Base-by-base conservation (phyloP, 1,139 yeast genomes). In the Arxiozyma heterogenica region DNA sequence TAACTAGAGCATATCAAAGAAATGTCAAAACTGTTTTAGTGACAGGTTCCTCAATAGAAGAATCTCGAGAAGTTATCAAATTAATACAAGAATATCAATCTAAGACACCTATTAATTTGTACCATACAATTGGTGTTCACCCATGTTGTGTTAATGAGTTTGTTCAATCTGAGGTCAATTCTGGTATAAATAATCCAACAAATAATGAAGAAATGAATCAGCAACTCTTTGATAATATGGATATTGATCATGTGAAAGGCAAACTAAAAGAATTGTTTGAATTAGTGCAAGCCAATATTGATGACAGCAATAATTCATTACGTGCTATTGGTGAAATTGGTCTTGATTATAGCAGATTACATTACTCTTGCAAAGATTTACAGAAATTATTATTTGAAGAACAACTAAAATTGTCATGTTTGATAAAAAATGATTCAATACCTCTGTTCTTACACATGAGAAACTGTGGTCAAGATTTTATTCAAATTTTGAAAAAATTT, bases 371-470 rank as follows among this genome's bases (percentile, higher is more conserved):
- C 0, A 81, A 76, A 54, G 82, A 78, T 9, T 80, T 81, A 58
- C 99, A 93, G 67, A 62, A 72, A 47, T 67, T 76, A 41, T 86
- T 82, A 72, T 93, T 93, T 65, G 75, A 75, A 56, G 75, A 75
- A 58, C 98, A 94, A 68, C 74, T 94, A 54, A 67, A 68, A 54
- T 47, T 69, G 48, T 58, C 65, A 41, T 68, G 71, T 53, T 50
- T 66, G 20, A 54, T 60, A 27, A 42, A 55, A 11, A 53, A 56
- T 25, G 59, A 55, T 8, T 50, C 51, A 23, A 47, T 84, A 50
- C 98, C 98, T 0, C 72, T 91, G 53, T 94, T 93, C 64, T 73
- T 93, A 55, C 98, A 94, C 65, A 88, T 93, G 84, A 76, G 98
- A 63, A 83, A 81, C 50, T 88, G 95, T n/a, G 83, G 86, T 61